These are phyloP conservation scores for Graphilbum ipis-grandicollis DNA, from an alignment of 2,329 filamentous ascomycete species.

Conservation along the genomic window DNA sequence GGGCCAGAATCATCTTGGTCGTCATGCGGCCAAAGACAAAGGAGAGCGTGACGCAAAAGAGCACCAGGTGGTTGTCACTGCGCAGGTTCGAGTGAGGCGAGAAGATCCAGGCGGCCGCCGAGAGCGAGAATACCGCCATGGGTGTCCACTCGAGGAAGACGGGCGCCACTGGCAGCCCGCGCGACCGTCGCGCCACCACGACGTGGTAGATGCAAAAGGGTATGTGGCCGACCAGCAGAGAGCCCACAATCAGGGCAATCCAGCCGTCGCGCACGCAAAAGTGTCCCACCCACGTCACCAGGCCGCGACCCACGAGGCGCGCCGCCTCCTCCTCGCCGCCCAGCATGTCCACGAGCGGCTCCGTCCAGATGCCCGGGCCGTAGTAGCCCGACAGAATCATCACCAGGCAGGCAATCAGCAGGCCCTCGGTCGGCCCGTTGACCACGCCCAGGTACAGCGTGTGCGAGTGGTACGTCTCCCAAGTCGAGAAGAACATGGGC, in stretches of 20 bases:
- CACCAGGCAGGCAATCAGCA: constrained; percentile 71
- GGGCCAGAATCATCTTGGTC: constrained; percentile 95
- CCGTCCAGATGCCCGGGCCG: constrained; percentile 74
- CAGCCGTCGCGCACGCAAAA: constrained; percentile 76
- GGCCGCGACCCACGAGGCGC: constrained; percentile 22
- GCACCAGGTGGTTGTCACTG: constrained; percentile 68
- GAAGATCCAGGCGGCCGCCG: constrained; percentile 70
- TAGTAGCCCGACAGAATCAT: constrained; percentile 81
- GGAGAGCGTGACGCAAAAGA: constrained; percentile 88
- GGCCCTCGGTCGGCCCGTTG: constrained; percentile 91
- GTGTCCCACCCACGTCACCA: constrained; percentile 45
- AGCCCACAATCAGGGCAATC: constrained; percentile 52
- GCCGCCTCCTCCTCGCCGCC: constrained; percentile 25
- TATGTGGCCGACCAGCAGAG: constrained; percentile 56
- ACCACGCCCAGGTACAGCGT: constrained; percentile 91
- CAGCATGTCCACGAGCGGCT: constrained; percentile 52
- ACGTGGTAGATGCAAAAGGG: constrained; percentile 87
- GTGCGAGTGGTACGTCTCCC: constrained; percentile 98
- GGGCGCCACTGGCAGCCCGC: constrained; percentile 58
- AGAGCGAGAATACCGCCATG: constrained; percentile 63
- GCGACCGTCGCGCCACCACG: constrained; percentile 51
- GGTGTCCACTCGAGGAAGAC: constrained; percentile 91
- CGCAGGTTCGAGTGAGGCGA: constrained; percentile 75
- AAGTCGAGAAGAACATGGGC: constrained; percentile 98
- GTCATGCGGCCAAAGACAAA: constrained; percentile 97